These are phyloP conservation scores for Drechmeria coniospora DNA, from an alignment of 2,329 filamentous ascomycete genomes.

Conservation along the genomic window DNA sequence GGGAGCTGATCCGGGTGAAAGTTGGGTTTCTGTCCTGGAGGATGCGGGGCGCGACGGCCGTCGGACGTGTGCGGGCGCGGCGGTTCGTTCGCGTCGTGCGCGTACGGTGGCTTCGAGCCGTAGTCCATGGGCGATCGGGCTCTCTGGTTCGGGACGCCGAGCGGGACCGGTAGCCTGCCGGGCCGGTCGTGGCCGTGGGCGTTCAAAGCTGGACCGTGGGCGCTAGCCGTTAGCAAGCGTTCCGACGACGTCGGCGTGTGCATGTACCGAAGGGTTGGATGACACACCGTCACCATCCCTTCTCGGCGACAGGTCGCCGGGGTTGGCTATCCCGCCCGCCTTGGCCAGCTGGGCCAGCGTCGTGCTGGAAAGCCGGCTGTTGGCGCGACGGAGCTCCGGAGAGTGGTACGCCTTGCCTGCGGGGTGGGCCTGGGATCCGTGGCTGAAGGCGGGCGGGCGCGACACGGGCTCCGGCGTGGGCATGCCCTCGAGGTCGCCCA, in stretches of 20 bases:
- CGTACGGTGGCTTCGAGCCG: slow-evolving; percentile 16
- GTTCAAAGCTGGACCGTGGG: slow-evolving; percentile 37
- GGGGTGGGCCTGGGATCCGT: slow-evolving; percentile 57
- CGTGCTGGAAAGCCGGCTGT: slow-evolving; percentile 66
- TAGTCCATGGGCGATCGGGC: slow-evolving; percentile 28
- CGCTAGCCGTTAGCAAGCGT: slow-evolving; percentile 38
- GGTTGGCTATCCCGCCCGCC: slow-evolving; percentile 39
- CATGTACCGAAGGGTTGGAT: slow-evolving; percentile 33
- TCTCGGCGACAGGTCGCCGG: slow-evolving; percentile 15
- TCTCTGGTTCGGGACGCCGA: slow-evolving; percentile 23
- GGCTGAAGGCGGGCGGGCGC: slow-evolving; percentile 63
- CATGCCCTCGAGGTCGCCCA: slow-evolving; percentile 37
- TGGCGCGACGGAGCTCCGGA: slow-evolving; percentile 63
- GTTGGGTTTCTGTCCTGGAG: slow-evolving; percentile 14
- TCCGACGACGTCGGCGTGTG: slow-evolving; percentile 32
- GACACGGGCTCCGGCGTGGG: slow-evolving; percentile 62
- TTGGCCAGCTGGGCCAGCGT: slow-evolving; percentile 70
- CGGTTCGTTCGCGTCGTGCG: slow-evolving; percentile 14
- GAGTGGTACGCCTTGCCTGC: slow-evolving; percentile 54
- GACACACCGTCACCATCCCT: slow-evolving; percentile 16
- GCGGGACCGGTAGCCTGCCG: slow-evolving; percentile 25
- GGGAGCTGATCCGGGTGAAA: slow-evolving; percentile 11
- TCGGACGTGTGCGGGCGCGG: slow-evolving; percentile 16
- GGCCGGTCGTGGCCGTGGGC: slow-evolving; percentile 19
- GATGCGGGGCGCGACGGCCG: slow-evolving; percentile 15